Evolutionary conservation across 164 flowering plant species (phyloP).

Genomic region (Magnolia officinalis): DNA sequence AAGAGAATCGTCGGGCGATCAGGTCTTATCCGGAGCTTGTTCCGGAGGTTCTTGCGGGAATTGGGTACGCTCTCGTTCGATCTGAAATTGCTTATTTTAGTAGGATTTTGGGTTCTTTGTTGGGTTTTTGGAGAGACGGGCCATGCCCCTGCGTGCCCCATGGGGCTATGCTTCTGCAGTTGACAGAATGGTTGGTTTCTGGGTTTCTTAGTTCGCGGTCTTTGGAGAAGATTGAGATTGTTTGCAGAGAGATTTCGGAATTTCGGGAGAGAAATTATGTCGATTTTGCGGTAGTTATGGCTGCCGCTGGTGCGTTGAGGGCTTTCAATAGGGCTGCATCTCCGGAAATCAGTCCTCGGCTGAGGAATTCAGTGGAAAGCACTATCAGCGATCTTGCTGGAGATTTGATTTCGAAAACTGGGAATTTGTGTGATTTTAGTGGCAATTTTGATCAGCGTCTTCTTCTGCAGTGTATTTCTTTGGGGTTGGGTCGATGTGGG

Average conservation of each 20-base stretch:
- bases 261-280: slow-evolving; percentile 21
- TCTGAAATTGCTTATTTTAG: slow-evolving; percentile 32
- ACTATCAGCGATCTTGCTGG: slow-evolving; percentile 44
- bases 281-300: slow-evolving; percentile 65
- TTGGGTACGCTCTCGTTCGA: slow-evolving; percentile 77
- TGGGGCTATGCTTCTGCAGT: slow-evolving; percentile 75
- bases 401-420: slow-evolving; percentile 35
- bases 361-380: slow-evolving; percentile 54
- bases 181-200: slow-evolving; percentile 79
- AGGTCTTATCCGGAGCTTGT: slow-evolving; percentile 23
- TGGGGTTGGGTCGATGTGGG: slow-evolving; percentile 72
- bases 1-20: slow-evolving; percentile 27
- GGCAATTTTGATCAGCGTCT: slow-evolving; percentile 28
- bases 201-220: slow-evolving; percentile 34
- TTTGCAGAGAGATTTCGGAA: slow-evolving; percentile 28
- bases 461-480: slow-evolving; percentile 56
- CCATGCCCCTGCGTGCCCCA: slow-evolving; percentile 29
- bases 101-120: slow-evolving; percentile 40
- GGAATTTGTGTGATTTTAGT: slow-evolving; percentile 5
- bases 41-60: slow-evolving; percentile 72
- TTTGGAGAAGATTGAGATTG: slow-evolving; percentile 34
- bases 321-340: slow-evolving; percentile 37
- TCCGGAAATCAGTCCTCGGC: slow-evolving; percentile 6
- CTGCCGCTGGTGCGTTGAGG: slow-evolving; percentile 71
- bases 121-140: slow-evolving; percentile 57